These are phyloP conservation scores for Asterophora parasitica DNA, from an alignment of 768 basidiomycete genomes.

Conservation along the genomic window DNA sequence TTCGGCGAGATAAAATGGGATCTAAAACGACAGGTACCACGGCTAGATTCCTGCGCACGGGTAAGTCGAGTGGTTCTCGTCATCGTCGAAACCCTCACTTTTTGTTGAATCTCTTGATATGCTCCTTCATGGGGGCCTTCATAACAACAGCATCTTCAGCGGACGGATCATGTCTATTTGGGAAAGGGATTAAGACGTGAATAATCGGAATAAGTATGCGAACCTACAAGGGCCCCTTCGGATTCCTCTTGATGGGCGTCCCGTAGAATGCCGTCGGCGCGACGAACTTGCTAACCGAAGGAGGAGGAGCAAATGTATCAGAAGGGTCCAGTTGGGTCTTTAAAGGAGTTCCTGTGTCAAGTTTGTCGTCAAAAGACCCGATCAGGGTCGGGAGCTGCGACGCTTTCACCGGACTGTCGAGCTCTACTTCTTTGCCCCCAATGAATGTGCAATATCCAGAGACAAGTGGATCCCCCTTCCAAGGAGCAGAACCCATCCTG, in stretches of 20 bases:
- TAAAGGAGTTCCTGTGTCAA: constrained; percentile 9
- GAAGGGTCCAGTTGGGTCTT: neutral
- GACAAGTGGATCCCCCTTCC: constrained; percentile 53
- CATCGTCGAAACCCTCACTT: constrained; percentile 41
- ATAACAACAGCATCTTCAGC: constrained; percentile 80
- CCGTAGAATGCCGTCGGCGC: constrained; percentile 63
- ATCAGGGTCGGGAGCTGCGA: constrained; percentile 47
- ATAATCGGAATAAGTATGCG: neutral
- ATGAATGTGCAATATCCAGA: constrained; percentile 42
- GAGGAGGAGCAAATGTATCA: constrained; percentile 9
- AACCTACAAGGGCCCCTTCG: constrained; percentile 42
- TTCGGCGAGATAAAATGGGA: constrained; percentile 67
- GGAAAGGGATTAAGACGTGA: neutral
- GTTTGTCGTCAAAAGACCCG: constrained; percentile 4
- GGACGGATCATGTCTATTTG: constrained; percentile 67
- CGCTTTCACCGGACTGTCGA: constrained; percentile 46
- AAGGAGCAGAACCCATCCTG: constrained; percentile 59
- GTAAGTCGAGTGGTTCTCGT: neutral
- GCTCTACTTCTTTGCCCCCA: constrained; percentile 57
- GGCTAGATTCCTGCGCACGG: constrained; percentile 45
- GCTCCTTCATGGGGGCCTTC: constrained; percentile 67
- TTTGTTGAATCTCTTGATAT: constrained; percentile 64
- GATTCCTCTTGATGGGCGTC: constrained; percentile 30
- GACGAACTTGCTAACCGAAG: constrained; percentile 31
- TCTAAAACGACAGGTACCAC: constrained; percentile 86